These are phyloP conservation scores for Nemania serpens DNA, from an alignment of 2,329 filamentous ascomycete genomes.

Conservation along the genomic window DNA sequence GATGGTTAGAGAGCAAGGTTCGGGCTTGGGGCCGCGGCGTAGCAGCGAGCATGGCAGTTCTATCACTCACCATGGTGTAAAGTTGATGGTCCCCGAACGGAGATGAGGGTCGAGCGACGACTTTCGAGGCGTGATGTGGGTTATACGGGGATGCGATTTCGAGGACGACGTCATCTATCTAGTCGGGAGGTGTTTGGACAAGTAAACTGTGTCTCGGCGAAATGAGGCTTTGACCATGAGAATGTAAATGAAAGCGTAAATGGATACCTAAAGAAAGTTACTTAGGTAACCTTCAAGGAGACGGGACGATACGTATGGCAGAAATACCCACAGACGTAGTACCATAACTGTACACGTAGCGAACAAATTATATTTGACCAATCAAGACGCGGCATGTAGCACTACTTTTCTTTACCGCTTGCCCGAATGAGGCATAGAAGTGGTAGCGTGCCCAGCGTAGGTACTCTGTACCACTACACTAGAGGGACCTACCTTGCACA, in stretches of 20 bases:
- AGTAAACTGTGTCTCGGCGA: no score
- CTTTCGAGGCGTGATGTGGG: no score
- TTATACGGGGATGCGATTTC: no score
- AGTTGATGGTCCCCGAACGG: neutral
- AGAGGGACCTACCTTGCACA: no score
- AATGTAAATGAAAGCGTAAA: no score
- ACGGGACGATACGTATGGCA: neutral
- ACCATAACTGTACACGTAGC: conserved; percentile 19
- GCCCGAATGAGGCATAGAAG: neutral
- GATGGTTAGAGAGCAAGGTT: neutral
- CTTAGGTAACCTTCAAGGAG: neutral
- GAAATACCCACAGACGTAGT: neutral
- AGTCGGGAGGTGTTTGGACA: no score
- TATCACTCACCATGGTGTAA: conserved; percentile 17
- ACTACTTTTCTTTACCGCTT: conserved; percentile 7
- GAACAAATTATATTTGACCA: neutral
- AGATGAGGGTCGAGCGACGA: neutral
- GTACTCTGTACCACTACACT: no score
- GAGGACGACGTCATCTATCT: no score
- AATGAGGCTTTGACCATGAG: no score
- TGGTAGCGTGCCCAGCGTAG: no score
- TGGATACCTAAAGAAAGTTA: no score
- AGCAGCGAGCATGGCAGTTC: neutral
- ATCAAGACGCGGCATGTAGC: neutral
- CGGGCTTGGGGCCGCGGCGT: neutral